Conservation (phyloP, 352 stramenopile species). For the Phytopythium helicoides region DNA sequence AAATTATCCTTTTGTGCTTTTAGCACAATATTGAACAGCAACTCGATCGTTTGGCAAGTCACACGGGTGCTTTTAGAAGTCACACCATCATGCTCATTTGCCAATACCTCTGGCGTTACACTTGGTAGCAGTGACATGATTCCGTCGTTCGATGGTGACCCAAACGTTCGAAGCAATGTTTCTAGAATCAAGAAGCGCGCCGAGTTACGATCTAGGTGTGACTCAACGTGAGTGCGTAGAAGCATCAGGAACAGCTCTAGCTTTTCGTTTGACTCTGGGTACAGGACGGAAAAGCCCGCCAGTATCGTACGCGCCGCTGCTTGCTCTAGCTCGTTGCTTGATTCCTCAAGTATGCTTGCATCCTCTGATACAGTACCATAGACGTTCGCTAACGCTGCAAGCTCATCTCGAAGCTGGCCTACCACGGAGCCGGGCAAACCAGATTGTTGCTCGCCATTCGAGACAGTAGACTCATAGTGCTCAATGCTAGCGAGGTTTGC, state of each 20-base stretch:
- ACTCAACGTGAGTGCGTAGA: conserved; percentile 37
- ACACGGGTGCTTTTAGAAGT: conserved; percentile 13
- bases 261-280: conserved; percentile 59
- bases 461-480: conserved; percentile 47
- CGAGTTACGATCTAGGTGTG: conserved; percentile 24
- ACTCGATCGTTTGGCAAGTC: conserved; percentile 23
- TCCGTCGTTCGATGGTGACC: conserved; percentile 52
- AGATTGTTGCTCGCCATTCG: conserved; percentile 21
- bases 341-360: neutral
- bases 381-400: conserved; percentile 51
- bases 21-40: conserved; percentile 39
- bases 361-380: conserved; percentile 4
- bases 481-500: conserved; percentile 67
- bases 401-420: conserved; percentile 28
- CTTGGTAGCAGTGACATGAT: conserved; percentile 72
- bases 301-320: conserved; percentile 69
- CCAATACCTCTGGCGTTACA: conserved; percentile 5
- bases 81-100: conserved; percentile 6
- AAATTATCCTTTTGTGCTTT: conserved; percentile 15
- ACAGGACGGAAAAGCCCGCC: conserved; percentile 57
- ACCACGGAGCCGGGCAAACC: conserved; percentile 34
- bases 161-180: conserved; percentile 53
- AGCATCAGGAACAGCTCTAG: conserved; percentile 64
- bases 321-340: conserved; percentile 31
- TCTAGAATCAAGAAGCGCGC: conserved; percentile 53